A percentile compares a stretch with the other conserved stretches of the same genome.
These are phyloP conservation scores for Ogataea populi-albae DNA, from an alignment of 805 yeast genomes.

Conservation along the genomic window DNA sequence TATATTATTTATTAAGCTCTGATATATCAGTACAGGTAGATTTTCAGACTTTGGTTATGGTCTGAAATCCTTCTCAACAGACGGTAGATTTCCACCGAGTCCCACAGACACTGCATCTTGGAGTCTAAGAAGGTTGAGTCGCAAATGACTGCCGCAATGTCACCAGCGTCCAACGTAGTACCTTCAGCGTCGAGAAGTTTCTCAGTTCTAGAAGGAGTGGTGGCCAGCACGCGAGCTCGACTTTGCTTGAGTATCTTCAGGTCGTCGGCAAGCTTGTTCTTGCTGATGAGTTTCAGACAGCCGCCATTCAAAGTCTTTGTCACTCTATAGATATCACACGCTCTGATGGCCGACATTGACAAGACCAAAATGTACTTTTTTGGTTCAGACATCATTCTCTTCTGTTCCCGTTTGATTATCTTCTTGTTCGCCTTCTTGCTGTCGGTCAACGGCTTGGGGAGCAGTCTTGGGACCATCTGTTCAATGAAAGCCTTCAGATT, in stretches of 20 bases:
- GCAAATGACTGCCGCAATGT: constrained; percentile 53
- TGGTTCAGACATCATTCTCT: constrained; percentile 25
- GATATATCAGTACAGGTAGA: constrained; percentile 48
- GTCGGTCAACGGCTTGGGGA: constrained; percentile 35
- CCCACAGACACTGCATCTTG: constrained; percentile 62
- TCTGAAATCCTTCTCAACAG: constrained; percentile 38
- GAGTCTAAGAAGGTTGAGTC: constrained; percentile 62
- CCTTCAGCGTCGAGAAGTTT: constrained; percentile 47
- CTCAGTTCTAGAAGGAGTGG: constrained; percentile 60
- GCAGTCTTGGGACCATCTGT: constrained; percentile 45
- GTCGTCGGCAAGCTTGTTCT: constrained; percentile 70
- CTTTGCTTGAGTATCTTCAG: constrained; percentile 42
- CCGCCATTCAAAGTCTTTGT: constrained; percentile 43
- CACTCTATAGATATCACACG: constrained; percentile 79
- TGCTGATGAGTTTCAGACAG: constrained; percentile 68
- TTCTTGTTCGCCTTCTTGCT: constrained; percentile 29
- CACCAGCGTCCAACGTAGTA: constrained; percentile 37
- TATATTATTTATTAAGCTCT: constrained; percentile 9
- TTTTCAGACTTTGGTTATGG: constrained; percentile 40
- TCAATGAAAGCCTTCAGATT: constrained; percentile 55
- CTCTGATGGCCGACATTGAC: constrained; percentile 79
- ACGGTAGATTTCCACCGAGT: constrained; percentile 44
- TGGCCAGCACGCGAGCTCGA: constrained; percentile 49
- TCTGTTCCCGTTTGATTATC: constrained; percentile 27
- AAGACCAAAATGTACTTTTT: constrained; percentile 48